Percentiles rank a stretch among this genome's conserved stretches.
Evolutionary conservation across 2,329 filamentous ascomycete species (phyloP).

Genomic region (Emergomyces orientalis): DNA sequence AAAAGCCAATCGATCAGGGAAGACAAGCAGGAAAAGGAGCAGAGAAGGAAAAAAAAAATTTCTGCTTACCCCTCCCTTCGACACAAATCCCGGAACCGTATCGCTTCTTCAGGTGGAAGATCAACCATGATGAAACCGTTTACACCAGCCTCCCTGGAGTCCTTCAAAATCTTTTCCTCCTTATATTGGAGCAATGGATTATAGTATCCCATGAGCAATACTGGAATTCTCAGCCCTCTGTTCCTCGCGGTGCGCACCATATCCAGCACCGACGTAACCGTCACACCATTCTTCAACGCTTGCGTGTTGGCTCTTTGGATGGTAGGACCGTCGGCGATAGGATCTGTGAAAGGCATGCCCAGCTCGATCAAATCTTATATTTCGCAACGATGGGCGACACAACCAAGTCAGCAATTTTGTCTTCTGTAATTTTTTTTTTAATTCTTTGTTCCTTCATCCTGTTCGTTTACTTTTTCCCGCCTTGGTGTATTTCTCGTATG

Average conservation of each 20-base stretch:
- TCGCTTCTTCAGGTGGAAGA: constrained; percentile 87
- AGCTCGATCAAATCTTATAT: constrained; percentile 80
- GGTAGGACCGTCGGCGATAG: constrained; percentile 93
- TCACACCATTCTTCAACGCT: constrained; percentile 83
- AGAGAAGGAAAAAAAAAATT: background rate
- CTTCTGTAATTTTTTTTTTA: background rate
- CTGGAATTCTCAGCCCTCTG: constrained; percentile 67
- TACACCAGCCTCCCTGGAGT: constrained; percentile 73
- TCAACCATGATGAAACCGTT: constrained; percentile 98
- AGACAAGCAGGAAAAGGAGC: background rate
- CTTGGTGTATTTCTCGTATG: background rate
- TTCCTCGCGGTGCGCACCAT: constrained; percentile 75
- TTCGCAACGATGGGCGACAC: constrained; percentile 11
- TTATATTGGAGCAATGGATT: constrained; percentile 93
- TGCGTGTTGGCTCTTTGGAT: constrained; percentile 92
- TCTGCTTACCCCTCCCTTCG: constrained; percentile 57
- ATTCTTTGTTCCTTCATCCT: background rate
- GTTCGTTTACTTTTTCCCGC: background rate
- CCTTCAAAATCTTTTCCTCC: constrained; percentile 76
- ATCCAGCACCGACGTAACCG: constrained; percentile 64
- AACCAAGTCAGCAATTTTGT: background rate
- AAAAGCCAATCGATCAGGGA: background rate
- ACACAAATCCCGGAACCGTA: constrained; percentile 82
- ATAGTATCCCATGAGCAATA: constrained; percentile 98
- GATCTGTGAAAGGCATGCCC: constrained; percentile 93